These are phyloP conservation scores for Nevesoporus exiguus DNA, from an alignment of 768 basidiomycete species.

Conservation along the genomic window DNA sequence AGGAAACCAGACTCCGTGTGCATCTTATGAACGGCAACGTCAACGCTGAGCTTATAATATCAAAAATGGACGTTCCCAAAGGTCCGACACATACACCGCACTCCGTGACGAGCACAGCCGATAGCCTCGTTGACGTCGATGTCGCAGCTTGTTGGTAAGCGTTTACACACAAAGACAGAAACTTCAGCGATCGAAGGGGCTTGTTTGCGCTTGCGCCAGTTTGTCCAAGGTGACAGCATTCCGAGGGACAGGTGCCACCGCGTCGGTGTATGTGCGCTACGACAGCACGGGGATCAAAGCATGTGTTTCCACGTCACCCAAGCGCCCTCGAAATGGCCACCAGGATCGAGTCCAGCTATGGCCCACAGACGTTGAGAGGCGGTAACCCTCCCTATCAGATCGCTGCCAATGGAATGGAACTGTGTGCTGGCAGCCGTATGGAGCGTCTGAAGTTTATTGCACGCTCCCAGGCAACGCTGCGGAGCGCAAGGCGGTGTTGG, in stretches of 20 bases:
- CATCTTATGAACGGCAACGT: constrained; percentile 15
- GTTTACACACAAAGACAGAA: constrained; percentile 16
- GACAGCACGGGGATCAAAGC: constrained; percentile 25
- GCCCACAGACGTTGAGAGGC: constrained; percentile 14
- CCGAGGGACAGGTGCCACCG: constrained; percentile 16
- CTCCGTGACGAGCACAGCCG: constrained; percentile 24
- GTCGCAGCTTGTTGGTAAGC: constrained; percentile 7
- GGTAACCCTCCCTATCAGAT: constrained; percentile 3
- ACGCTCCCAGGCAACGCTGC: not conserved
- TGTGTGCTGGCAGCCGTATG: constrained; percentile 4
- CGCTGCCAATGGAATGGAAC: not conserved
- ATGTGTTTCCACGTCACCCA: constrained; percentile 16
- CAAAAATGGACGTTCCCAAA: constrained; percentile 2
- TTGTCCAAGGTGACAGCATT: constrained; percentile 28
- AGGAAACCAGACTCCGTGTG: constrained; percentile 17
- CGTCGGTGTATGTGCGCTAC: constrained; percentile 18
- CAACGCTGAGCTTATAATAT: constrained; percentile 21
- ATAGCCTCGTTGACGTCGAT: constrained; percentile 17
- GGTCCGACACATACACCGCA: constrained; percentile 17
- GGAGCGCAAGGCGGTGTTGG: constrained; percentile 15
- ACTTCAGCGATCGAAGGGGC: constrained; percentile 24
- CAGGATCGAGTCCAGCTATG: constrained; percentile 9
- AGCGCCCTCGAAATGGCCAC: constrained; percentile 17
- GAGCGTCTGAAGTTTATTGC: constrained; percentile 3
- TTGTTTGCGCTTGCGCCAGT: constrained; percentile 16